These are phyloP conservation scores for Cicer arietinum DNA, from an alignment of 306 rosid species.

Conservation along the genomic window DNA sequence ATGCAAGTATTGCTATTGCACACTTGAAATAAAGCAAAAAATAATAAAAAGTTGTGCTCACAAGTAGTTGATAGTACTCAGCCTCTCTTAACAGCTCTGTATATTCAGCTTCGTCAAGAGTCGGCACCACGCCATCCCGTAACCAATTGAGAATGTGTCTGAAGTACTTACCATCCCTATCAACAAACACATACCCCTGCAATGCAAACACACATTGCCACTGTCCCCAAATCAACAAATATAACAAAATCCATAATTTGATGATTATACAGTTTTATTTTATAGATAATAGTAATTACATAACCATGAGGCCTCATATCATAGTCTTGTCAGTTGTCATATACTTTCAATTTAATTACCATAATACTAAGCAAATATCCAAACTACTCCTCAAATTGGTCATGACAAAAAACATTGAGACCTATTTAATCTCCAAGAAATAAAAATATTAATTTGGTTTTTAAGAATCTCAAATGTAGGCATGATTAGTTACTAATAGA, in stretches of 20 bases:
- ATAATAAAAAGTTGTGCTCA: conserved; percentile 40
- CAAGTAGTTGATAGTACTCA: conserved; percentile 89
- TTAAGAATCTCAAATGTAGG: neutral
- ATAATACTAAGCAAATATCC: neutral
- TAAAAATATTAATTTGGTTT: neutral
- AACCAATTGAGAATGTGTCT: conserved; percentile 96
- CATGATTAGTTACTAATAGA: no score
- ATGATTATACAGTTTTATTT: neutral
- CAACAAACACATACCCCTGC: conserved; percentile 88
- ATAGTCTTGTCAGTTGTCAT: neutral
- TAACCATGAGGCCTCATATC: neutral
- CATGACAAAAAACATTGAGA: neutral
- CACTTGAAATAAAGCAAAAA: conserved; percentile 6
- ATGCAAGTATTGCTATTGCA: conserved; percentile 3
- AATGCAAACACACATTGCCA: conserved; percentile 27
- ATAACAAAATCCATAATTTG: neutral
- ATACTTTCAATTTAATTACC: neutral
- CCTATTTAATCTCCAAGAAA: neutral
- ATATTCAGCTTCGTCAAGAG: conserved; percentile 62
- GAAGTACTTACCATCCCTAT: conserved; percentile 89
- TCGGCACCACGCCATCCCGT: conserved; percentile 82
- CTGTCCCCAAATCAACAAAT: conserved; percentile 12
- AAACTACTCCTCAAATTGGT: neutral
- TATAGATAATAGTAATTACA: neutral
- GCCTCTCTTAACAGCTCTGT: conserved; percentile 81